Percentiles rank a stretch among this genome's conserved stretches.
Evolutionary conservation across 1,284 basidiomycete species (phyloP).

Genomic region (Leccinum pseudoinsigne): DNA sequence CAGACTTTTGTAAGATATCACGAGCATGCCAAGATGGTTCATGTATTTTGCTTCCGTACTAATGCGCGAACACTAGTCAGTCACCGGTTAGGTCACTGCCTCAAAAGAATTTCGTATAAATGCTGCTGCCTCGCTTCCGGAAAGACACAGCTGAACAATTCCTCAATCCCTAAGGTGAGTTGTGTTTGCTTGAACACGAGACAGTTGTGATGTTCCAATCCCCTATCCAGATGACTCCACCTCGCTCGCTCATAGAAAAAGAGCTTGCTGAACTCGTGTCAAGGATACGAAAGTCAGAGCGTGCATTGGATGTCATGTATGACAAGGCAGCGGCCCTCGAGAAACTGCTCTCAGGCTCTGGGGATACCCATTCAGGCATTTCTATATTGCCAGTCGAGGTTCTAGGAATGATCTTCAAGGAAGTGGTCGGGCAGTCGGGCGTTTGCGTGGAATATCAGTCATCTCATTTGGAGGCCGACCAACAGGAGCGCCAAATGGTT

Average conservation of each 20-base stretch:
- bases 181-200: background rate
- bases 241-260: conserved; percentile 10
- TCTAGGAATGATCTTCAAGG: conserved; percentile 27
- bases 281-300: conserved; percentile 25
- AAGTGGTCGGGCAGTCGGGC: conserved; percentile 15
- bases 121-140: background rate
- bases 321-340: conserved; percentile 17
- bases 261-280: conserved; percentile 21
- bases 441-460: conserved; percentile 1
- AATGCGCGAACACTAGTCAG: background rate
- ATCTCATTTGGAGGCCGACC: conserved; percentile 4
- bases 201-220: background rate
- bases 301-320: conserved; percentile 22
- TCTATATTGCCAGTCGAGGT: conserved; percentile 28
- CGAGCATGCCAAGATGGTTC: background rate
- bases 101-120: conserved; percentile 20
- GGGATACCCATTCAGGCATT: conserved; percentile 1
- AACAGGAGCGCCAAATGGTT: conserved; percentile 7
- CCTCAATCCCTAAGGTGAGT: conserved; percentile 16
- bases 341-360: conserved; percentile 8
- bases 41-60: conserved; percentile 11
- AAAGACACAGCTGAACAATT: background rate
- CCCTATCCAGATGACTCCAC: conserved; percentile 12
- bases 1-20: background rate
- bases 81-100: conserved; percentile 10